Evolutionary conservation across 2,329 filamentous ascomycete genomes (phyloP), one percentile per base, ranked within the genome.

Genomic region (Coniochaeta sp.): DNA sequence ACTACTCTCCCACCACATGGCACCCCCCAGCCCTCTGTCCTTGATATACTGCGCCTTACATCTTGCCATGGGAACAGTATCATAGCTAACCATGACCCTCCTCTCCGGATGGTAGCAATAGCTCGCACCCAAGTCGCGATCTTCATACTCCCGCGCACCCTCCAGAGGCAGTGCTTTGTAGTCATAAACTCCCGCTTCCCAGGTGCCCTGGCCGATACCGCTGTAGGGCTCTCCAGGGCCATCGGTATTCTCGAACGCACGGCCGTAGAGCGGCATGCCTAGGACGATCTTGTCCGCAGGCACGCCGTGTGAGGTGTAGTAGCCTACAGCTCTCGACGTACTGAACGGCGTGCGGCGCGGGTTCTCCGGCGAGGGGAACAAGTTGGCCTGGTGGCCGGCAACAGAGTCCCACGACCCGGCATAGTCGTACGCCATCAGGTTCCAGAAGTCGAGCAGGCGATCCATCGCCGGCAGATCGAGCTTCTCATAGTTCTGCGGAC

Each of bases 1-100:
- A 68, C 89, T 93, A 67, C 86, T 90, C 76, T 97, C 93, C 92
- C 92, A 96, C 91, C 91, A 98, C 93, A 98, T 97, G n/a, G 83
- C 91, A 19, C 93, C 93, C 1, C 92, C 93, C 0, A 97, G 81
- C 0, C 84, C 79, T 52, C 81, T 77, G 22, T 82, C 72, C 69
- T 79, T 82, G 69, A 97, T 84, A 71, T 86, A 96, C 12, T 83
- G 76, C 1, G 87, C 86, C 78, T 97, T 98, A 65, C 75, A 71
- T 65, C 78, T 77, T 3, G 86, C 88, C 72, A 92, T 84, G 3
- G 78, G 75, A 0, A 86, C 81, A 1, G 85, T 93, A 70, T 92
- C 89, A 70, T 96, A 98, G 50, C 83, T 89, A 58, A 98, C 82
- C 78, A 98, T 83, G 60, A 83, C 86, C 61, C 81, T 81, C 32